Evolutionary conservation across 768 basidiomycete species (phyloP).

Genomic region (Tricholoma sp.): DNA sequence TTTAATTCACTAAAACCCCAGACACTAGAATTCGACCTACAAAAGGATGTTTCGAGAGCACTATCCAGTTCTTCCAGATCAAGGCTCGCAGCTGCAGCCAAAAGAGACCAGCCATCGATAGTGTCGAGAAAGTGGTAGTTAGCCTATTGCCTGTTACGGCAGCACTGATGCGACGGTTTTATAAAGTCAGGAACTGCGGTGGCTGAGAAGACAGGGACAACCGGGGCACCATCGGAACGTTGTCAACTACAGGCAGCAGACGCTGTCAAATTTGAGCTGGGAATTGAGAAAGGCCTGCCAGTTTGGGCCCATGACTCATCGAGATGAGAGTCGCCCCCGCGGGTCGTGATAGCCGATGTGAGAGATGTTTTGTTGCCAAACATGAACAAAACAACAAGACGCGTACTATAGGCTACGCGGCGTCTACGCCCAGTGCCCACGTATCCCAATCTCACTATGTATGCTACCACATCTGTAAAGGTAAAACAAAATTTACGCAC

Average conservation of each 20-base stretch:
- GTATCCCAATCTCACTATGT: slow-evolving; percentile 31
- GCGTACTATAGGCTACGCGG: too few relatives aligned
- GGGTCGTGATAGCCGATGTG: background rate
- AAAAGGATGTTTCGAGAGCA: slow-evolving; percentile 59
- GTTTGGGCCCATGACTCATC: too few relatives aligned
- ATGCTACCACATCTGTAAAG: slow-evolving; percentile 23
- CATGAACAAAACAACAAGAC: background rate
- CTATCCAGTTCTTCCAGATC: slow-evolving; percentile 73
- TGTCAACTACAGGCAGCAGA: too few relatives aligned
- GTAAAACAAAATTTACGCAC: slow-evolving; percentile 5
- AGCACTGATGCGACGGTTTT: too few relatives aligned
- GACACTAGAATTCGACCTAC: slow-evolving; percentile 32
- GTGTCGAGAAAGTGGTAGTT: too few relatives aligned
- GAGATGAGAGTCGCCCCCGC: too few relatives aligned
- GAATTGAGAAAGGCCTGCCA: background rate
- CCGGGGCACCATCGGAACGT: too few relatives aligned
- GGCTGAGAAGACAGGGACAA: too few relatives aligned
- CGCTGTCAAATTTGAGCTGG: background rate
- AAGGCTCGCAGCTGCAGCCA: slow-evolving; percentile 58
- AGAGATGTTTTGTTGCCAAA: background rate
- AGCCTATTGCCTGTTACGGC: too few relatives aligned
- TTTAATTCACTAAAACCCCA: background rate
- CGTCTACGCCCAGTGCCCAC: too few relatives aligned
- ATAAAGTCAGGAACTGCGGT: too few relatives aligned
- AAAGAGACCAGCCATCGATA: slow-evolving; percentile 36